Evolutionary conservation across 495 filamentous ascomycete species (phyloP).

Genomic region (Chaetomium fimeti): DNA sequence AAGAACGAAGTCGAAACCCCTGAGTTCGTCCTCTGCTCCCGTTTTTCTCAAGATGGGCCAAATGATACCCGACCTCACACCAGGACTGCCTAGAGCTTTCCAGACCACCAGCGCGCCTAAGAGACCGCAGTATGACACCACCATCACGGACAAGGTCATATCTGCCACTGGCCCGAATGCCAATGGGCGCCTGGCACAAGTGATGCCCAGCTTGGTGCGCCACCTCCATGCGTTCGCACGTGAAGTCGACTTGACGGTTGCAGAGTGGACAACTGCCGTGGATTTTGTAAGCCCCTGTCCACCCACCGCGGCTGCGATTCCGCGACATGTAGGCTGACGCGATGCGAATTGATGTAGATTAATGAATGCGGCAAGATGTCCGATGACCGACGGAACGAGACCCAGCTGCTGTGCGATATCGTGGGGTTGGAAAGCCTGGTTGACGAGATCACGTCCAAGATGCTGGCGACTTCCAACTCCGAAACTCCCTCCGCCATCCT

Average conservation of each 20-base stretch:
- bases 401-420: slow-evolving; percentile 68
- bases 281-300: slow-evolving; percentile 38
- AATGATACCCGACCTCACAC: slow-evolving; percentile 22
- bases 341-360: slow-evolving; percentile 44
- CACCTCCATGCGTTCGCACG: slow-evolving; percentile 61
- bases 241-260: slow-evolving; percentile 56
- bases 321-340: slow-evolving; percentile 13
- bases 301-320: not conserved
- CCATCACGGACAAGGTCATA: slow-evolving; percentile 68
- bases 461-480: slow-evolving; percentile 45
- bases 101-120: slow-evolving; percentile 10
- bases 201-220: slow-evolving; percentile 54
- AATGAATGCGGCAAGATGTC: slow-evolving; percentile 75
- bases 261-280: slow-evolving; percentile 52
- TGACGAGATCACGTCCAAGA: slow-evolving; percentile 73
- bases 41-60: slow-evolving; percentile 27
- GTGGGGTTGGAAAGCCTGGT: slow-evolving; percentile 67
- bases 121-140: slow-evolving; percentile 47
- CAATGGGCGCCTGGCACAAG: slow-evolving; percentile 52
- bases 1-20: not conserved
- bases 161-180: slow-evolving; percentile 68
- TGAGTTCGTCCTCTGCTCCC: too few relatives aligned
- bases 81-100: slow-evolving; percentile 7
- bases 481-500: slow-evolving; percentile 71
- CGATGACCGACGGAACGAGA: slow-evolving; percentile 68